Evolutionary conservation across 1,284 basidiomycete genomes (phyloP).

Genomic region (Puccinia polysora): DNA sequence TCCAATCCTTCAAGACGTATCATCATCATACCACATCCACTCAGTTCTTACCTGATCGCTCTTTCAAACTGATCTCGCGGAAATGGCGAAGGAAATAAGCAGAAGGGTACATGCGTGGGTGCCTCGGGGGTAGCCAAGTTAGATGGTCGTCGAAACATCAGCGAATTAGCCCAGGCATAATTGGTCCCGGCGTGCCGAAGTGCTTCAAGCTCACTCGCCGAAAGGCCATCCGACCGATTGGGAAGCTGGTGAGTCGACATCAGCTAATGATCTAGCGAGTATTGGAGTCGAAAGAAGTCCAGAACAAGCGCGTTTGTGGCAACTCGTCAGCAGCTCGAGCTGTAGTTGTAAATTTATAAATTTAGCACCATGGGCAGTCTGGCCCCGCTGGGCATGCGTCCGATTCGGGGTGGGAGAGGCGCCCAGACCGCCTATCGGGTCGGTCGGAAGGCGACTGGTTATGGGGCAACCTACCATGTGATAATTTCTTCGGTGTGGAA

Average conservation of each 20-base stretch:
- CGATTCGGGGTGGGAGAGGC: too few species aligned
- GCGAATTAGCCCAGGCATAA: conserved; percentile 24
- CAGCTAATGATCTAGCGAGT: too few species aligned
- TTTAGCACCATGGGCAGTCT: too few species aligned
- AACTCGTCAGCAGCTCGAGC: too few species aligned
- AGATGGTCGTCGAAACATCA: conserved; percentile 38
- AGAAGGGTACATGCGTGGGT: conserved; percentile 74
- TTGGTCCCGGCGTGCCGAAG: not conserved
- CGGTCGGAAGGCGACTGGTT: too few species aligned
- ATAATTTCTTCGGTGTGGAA: too few species aligned
- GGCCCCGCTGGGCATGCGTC: too few species aligned
- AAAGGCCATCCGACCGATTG: not conserved
- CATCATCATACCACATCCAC: not conserved
- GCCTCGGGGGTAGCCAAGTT: conserved; percentile 61
- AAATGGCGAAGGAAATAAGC: conserved; percentile 80
- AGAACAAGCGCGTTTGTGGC: too few species aligned
- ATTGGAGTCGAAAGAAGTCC: too few species aligned
- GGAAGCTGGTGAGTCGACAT: conserved; percentile 10
- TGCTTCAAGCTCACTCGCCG: not conserved
- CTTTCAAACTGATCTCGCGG: conserved; percentile 68
- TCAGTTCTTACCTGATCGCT: conserved; percentile 56
- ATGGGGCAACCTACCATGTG: too few species aligned
- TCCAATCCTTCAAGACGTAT: not conserved
- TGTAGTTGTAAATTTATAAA: too few species aligned
- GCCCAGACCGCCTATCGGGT: too few species aligned